Evolutionary conservation across 352 stramenopile species (phyloP).

Genomic region (Thraustochytrium aureum): DNA sequence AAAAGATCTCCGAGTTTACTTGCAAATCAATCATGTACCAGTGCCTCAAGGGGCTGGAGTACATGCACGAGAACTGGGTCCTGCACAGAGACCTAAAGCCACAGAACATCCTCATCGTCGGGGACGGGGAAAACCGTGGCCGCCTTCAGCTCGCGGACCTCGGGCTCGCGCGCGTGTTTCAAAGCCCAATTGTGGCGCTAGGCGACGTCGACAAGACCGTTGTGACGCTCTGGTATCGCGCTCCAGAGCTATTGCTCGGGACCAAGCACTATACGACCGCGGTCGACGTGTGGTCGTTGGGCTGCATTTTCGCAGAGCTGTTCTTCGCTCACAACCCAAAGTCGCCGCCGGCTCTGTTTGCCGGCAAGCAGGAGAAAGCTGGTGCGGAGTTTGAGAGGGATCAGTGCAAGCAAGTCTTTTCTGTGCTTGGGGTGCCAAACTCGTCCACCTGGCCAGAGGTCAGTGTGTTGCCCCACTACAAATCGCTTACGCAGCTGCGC

Average conservation of each 20-base stretch:
- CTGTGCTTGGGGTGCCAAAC: slow-evolving; percentile 26
- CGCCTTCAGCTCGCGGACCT: slow-evolving; percentile 51
- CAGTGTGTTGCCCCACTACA: slow-evolving; percentile 18
- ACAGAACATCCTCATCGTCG: slow-evolving; percentile 66
- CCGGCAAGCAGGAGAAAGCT: slow-evolving; percentile 10
- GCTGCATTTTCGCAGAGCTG: slow-evolving; percentile 91
- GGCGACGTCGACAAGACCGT: slow-evolving; percentile 62
- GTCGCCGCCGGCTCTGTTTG: slow-evolving; percentile 23
- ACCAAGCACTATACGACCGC: slow-evolving; percentile 88
- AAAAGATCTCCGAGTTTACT: slow-evolving; percentile 48
- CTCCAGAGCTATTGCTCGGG: slow-evolving; percentile 88
- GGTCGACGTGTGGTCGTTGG: slow-evolving; percentile 94
- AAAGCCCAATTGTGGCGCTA: slow-evolving; percentile 8
- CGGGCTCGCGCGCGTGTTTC: slow-evolving; percentile 46
- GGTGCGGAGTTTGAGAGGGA: slow-evolving; percentile 4
- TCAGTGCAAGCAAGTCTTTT: slow-evolving; percentile 47
- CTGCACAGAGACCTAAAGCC: slow-evolving; percentile 97
- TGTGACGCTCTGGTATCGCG: slow-evolving; percentile 95
- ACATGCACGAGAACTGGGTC: slow-evolving; percentile 92
- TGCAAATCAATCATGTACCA: slow-evolving; percentile 71
- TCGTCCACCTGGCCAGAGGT: slow-evolving; percentile 4
- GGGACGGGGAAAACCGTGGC: slow-evolving; percentile 30
- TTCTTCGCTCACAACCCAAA: not conserved
- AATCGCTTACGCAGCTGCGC: not conserved
- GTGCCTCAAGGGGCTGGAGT: slow-evolving; percentile 86